A percentile compares a stretch with the other conserved stretches of the same genome.
Conservation (phyloP, 495 filamentous ascomycete species). For the Lophium mytilinum region DNA sequence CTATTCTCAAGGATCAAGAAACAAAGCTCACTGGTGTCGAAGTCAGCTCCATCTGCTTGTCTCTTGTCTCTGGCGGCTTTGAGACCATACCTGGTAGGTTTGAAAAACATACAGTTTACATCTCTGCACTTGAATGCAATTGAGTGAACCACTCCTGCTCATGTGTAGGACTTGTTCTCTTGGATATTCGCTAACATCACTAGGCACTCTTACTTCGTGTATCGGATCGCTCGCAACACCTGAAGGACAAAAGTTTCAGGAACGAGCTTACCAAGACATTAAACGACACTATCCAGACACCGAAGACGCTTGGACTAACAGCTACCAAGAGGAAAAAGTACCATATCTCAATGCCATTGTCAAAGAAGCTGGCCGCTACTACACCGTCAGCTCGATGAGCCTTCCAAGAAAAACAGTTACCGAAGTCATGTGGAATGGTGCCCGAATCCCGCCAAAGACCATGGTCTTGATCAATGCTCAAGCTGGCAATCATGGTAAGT, state of each 20-base stretch:
- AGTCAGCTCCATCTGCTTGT: slow-evolving; percentile 44
- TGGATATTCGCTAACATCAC: no score
- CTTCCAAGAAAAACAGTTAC: slow-evolving; percentile 44
- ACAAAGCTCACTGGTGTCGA: slow-evolving; percentile 43
- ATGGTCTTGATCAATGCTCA: slow-evolving; percentile 53
- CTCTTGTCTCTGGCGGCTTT: slow-evolving; percentile 45
- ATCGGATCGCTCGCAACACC: slow-evolving; percentile 43
- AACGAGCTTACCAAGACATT: slow-evolving; percentile 48
- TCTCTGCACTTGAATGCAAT: no score
- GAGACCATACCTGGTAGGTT: slow-evolving; percentile 41
- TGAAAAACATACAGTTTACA: no score
- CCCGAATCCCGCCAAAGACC: slow-evolving; percentile 46
- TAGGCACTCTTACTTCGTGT: slow-evolving; percentile 35
- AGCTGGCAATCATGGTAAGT: slow-evolving; percentile 49
- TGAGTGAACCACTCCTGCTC: no score
- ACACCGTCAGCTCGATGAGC: slow-evolving; percentile 48
- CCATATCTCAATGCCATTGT: slow-evolving; percentile 61
- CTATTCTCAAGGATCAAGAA: slow-evolving; percentile 45
- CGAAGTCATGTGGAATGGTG: slow-evolving; percentile 48
- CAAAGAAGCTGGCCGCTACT: slow-evolving; percentile 49
- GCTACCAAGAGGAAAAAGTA: slow-evolving; percentile 46
- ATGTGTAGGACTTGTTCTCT: no score
- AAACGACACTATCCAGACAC: slow-evolving; percentile 41
- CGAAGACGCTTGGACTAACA: slow-evolving; percentile 42
- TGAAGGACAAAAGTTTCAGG: slow-evolving; percentile 43